A percentile compares a stretch with the other conserved stretches of the same genome.
Evolutionary conservation across 352 stramenopile species (phyloP).

Genomic region (Globisporangium cystogenes): DNA sequence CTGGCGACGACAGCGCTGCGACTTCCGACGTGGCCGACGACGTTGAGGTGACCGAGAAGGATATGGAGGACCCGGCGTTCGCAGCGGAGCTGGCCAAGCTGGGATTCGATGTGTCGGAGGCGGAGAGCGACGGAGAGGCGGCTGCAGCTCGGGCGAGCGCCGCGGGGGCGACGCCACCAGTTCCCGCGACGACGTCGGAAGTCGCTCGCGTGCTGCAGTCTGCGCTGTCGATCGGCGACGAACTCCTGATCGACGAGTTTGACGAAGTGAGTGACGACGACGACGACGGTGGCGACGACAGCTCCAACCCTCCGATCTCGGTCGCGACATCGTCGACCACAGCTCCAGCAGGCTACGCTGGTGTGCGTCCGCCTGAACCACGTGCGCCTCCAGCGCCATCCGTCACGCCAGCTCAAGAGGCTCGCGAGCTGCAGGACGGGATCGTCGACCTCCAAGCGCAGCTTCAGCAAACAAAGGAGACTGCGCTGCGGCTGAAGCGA

Average conservation of each 20-base stretch:
- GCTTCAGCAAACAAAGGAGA: constrained; percentile 33
- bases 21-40: constrained; percentile 21
- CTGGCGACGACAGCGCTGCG: constrained; percentile 2
- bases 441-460: constrained; percentile 34
- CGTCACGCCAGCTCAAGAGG: not conserved
- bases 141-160: not conserved
- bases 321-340: not conserved
- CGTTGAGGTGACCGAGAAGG: constrained; percentile 48
- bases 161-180: not conserved
- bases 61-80: constrained; percentile 55
- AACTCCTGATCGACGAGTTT: constrained; percentile 67
- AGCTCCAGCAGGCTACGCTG: not conserved
- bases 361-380: not conserved
- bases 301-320: not conserved
- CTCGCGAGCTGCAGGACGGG: not conserved
- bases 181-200: not conserved
- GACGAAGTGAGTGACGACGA: constrained; percentile 39
- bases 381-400: not conserved
- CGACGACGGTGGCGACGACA: constrained; percentile 6
- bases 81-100: constrained; percentile 37
- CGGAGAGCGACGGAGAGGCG: not conserved
- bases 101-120: constrained; percentile 17
- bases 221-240: constrained; percentile 35
- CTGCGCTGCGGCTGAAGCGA: constrained; percentile 48
- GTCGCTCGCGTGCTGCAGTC: not conserved